phyloP scores from a whole-genome alignment of 768 basidiomycete species.

The Solioccasus polychromus region DNA sequence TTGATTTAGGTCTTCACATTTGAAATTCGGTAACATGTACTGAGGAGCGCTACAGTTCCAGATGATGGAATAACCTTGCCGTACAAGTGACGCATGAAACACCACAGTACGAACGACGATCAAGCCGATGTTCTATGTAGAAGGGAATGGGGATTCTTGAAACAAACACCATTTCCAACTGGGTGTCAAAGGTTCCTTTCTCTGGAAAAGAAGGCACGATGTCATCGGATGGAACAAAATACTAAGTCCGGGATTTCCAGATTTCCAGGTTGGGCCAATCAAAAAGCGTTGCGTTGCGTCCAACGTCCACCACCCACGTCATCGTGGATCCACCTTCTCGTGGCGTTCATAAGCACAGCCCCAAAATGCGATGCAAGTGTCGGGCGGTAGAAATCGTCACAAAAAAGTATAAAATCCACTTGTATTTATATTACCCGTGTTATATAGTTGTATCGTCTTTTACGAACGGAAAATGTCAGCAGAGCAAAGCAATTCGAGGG shows the following conservation, averaged over 20 bases:
- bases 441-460: slow-evolving; percentile 2
- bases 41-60: neutral
- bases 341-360: too few relatives aligned
- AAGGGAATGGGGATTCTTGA: neutral
- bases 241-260: too few relatives aligned
- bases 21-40: slow-evolving; percentile 7
- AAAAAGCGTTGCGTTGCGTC: too few relatives aligned
- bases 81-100: slow-evolving; percentile 1
- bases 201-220: neutral
- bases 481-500: slow-evolving; percentile 7
- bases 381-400: too few relatives aligned
- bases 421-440: neutral
- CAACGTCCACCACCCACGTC: too few relatives aligned
- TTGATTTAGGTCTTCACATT: slow-evolving; percentile 8
- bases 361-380: too few relatives aligned
- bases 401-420: too few relatives aligned
- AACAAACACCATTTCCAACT: neutral
- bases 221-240: slow-evolving; percentile 3
- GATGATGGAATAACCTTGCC: neutral
- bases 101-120: neutral
- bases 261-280: too few relatives aligned
- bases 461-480: slow-evolving; percentile 11
- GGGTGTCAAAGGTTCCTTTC: too few relatives aligned
- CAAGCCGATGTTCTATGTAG: neutral
- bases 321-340: too few relatives aligned